A percentile compares a stretch with the other conserved stretches of the same genome.
Evolutionary conservation across 1,284 basidiomycete genomes (phyloP).

Genomic region (Trametes pubescens): DNA sequence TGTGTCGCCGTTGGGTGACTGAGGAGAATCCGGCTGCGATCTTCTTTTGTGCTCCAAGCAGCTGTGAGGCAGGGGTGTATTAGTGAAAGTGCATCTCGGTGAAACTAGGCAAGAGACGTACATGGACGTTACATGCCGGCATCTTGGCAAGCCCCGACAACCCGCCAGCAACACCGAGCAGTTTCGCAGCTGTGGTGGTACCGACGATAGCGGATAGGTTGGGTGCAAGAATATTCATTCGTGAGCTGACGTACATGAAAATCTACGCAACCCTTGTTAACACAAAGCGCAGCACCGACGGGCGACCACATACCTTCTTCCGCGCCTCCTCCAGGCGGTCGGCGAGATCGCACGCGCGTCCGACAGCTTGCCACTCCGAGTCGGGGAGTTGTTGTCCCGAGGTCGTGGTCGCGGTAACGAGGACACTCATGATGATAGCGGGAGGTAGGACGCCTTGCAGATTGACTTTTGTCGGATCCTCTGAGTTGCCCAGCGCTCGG

Average conservation of each 20-base stretch:
- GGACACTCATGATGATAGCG: conserved; percentile 96
- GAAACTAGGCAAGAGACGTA: conserved; percentile 46
- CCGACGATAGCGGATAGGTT: conserved; percentile 98
- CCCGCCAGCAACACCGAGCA: conserved; percentile 97
- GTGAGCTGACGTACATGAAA: conserved; percentile 98
- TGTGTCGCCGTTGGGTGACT: conserved; percentile 87
- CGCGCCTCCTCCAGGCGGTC: conserved; percentile 89
- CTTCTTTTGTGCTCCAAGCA: conserved; percentile 94
- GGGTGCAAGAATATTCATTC: conserved; percentile 98
- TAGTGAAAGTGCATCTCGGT: neutral
- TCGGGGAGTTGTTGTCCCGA: conserved; percentile 78
- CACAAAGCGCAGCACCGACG: neutral
- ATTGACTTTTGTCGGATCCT: conserved; percentile 87
- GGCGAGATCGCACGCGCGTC: conserved; percentile 88
- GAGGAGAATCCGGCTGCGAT: conserved; percentile 88
- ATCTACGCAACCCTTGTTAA: conserved; percentile 60
- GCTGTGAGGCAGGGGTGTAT: conserved; percentile 51
- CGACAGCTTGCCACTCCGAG: conserved; percentile 82
- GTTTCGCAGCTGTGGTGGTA: conserved; percentile 96
- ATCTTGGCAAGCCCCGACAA: conserved; percentile 92
- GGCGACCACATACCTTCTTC: conserved; percentile 66
- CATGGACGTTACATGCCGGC: conserved; percentile 96
- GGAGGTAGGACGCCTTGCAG: conserved; percentile 84
- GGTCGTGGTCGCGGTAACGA: conserved; percentile 94
- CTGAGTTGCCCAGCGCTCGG: conserved; percentile 85